Conservation (phyloP, 2,329 filamentous ascomycete species). For the Drechslerella coelobrocha region DNA sequence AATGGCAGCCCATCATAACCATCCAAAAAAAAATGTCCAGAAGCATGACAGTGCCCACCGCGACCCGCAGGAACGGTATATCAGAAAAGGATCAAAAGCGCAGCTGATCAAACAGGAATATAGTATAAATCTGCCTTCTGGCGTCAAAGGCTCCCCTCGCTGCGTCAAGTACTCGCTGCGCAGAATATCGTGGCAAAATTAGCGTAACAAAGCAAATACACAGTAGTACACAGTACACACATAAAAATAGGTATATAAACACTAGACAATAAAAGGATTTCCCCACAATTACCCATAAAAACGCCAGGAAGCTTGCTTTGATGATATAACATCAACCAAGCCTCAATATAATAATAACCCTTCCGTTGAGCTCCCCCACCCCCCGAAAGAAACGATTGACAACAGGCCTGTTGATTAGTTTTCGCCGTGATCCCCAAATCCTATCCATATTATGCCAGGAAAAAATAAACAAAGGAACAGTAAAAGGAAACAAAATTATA, state of each 20-base stretch:
- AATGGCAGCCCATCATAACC: neutral
- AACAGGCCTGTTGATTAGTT: slow-evolving; percentile 51
- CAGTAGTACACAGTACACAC: slow-evolving; percentile 29
- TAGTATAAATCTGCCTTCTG: no score
- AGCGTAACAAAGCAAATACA: no score
- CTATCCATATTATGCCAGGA: slow-evolving; percentile 24
- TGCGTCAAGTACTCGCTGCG: slow-evolving; percentile 4
- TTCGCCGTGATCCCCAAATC: slow-evolving; percentile 35
- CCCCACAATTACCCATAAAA: slow-evolving; percentile 18
- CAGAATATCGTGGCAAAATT: neutral
- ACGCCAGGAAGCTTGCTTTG: neutral
- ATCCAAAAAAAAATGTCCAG: neutral
- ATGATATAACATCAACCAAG: no score
- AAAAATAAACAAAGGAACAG: slow-evolving; percentile 10
- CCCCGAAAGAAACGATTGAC: slow-evolving; percentile 44
- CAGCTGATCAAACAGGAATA: no score
- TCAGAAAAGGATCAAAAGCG: no score
- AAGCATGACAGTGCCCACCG: no score
- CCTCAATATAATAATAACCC: slow-evolving; percentile 27
- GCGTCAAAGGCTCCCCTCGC: no score
- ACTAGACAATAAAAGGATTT: no score
- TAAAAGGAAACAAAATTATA: slow-evolving; percentile 9
- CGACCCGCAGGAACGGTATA: no score
- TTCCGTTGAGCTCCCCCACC: slow-evolving; percentile 7
- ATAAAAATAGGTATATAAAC: slow-evolving; percentile 9